A percentile compares a stretch with the other conserved stretches of the same genome.
phyloP scores from a whole-genome alignment of 2,329 filamentous ascomycete genomes.

The Alternaria arbusti region DNA sequence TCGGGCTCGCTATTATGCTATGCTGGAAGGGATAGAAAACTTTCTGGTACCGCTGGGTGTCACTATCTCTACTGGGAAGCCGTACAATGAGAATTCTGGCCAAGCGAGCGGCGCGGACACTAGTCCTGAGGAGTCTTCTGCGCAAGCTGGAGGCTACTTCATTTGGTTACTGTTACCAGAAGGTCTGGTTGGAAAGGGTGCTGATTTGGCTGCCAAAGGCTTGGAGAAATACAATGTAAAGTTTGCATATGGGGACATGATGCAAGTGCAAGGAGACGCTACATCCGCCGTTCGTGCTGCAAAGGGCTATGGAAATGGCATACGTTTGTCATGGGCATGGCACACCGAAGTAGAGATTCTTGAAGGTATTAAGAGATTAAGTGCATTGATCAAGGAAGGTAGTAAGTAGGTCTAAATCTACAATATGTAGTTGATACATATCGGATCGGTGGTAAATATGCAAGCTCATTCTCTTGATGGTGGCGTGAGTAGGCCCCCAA shows the following conservation, averaged over 20 bases:
- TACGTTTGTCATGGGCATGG: conserved; percentile 24
- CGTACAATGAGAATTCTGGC: not conserved
- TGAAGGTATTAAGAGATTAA: conserved; percentile 17
- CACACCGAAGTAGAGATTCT: conserved; percentile 17
- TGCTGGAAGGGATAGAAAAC: conserved; percentile 63
- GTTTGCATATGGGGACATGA: conserved; percentile 70
- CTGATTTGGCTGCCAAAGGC: conserved; percentile 49
- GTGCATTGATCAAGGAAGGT: conserved; percentile 2
- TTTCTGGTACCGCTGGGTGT: conserved; percentile 58
- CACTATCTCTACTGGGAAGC: not conserved
- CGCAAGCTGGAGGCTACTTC: not conserved
- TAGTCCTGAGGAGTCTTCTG: no score
- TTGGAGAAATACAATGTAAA: conserved; percentile 66
- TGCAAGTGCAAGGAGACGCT: conserved; percentile 56
- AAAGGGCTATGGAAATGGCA: conserved; percentile 16
- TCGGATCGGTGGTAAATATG: not conserved
- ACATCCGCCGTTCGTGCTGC: conserved; percentile 5
- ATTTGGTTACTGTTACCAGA: not conserved
- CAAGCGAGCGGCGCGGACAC: not conserved
- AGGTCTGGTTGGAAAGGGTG: not conserved
- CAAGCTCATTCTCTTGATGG: not conserved
- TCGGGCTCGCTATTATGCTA: conserved; percentile 54
- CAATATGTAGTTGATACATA: not conserved
- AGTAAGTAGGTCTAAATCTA: not conserved
- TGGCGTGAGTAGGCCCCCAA: conserved; percentile 27